A percentile compares a stretch with the other conserved stretches of the same genome.
These are phyloP conservation scores for Grifola frondosa DNA, from an alignment of 1,284 basidiomycete genomes.

Conservation along the genomic window DNA sequence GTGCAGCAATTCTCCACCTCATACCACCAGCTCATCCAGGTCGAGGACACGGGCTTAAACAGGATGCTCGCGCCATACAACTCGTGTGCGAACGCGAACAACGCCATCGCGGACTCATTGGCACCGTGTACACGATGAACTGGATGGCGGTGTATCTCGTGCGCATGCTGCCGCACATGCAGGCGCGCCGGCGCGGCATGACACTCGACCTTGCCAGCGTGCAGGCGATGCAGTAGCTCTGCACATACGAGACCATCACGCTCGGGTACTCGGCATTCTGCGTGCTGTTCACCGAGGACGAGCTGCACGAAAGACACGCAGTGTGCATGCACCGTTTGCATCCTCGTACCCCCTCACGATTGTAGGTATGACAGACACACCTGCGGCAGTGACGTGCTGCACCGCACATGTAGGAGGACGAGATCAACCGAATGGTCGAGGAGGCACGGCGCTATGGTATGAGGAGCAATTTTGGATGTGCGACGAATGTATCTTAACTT, in stretches of 20 bases:
- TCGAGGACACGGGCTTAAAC: conserved; percentile 54
- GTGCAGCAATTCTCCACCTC: conserved; percentile 45
- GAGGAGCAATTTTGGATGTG: no score
- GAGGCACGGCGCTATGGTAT: no score
- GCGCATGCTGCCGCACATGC: conserved; percentile 48
- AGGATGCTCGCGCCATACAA: conserved; percentile 57
- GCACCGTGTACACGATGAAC: conserved; percentile 29
- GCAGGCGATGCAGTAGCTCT: conserved; percentile 48
- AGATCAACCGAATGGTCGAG: no score
- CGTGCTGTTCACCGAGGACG: conserved; percentile 60
- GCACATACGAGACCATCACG: conserved; percentile 67
- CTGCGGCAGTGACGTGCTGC: no score
- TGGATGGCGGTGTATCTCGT: conserved; percentile 58
- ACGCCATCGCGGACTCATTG: conserved; percentile 34
- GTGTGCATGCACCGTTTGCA: no score
- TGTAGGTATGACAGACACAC: no score
- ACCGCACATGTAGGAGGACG: no score
- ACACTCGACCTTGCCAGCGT: conserved; percentile 49
- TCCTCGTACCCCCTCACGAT: no score
- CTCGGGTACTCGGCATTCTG: conserved; percentile 58
- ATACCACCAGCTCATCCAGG: conserved; percentile 51
- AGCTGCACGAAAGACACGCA: no score
- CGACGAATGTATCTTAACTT: no score
- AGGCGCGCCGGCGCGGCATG: conserved; percentile 46
- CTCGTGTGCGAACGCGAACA: conserved; percentile 43